phyloP scores from a whole-genome alignment of 139 green algal species.

The Coelastrella sp. region DNA sequence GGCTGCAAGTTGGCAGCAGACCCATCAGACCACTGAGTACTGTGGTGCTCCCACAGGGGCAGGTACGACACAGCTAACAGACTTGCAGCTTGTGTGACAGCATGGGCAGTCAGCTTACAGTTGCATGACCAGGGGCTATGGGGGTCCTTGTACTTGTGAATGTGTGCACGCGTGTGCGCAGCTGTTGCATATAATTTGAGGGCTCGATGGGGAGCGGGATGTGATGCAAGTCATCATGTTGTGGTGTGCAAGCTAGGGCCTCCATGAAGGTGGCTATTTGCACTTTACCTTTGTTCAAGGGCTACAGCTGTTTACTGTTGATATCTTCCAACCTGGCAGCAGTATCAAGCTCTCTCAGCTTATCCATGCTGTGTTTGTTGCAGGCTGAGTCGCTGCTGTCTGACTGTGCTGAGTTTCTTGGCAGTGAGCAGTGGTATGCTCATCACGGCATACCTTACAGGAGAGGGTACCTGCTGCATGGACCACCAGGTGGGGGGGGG shows the following conservation, averaged over 20 bases:
- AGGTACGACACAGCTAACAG: slow-evolving; percentile 14
- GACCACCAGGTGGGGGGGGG: slow-evolving; percentile 43
- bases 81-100: background rate
- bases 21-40: slow-evolving; percentile 54
- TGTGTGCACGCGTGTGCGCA: too few relatives aligned
- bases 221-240: too few relatives aligned
- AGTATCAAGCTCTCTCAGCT: too few relatives aligned
- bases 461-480: slow-evolving; percentile 66
- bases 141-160: too few relatives aligned
- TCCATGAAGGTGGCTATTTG: too few relatives aligned
- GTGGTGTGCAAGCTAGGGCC: too few relatives aligned
- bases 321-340: too few relatives aligned
- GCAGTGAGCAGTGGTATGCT: slow-evolving; percentile 51
- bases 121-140: too few relatives aligned
- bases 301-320: too few relatives aligned
- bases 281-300: too few relatives aligned
- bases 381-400: slow-evolving; percentile 53
- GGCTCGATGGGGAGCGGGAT: too few relatives aligned
- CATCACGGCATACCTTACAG: slow-evolving; percentile 65
- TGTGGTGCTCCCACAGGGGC: slow-evolving; percentile 52
- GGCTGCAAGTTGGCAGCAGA: slow-evolving; percentile 53
- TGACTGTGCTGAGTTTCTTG: slow-evolving; percentile 52
- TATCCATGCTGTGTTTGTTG: background rate
- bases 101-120: background rate
- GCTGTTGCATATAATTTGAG: too few relatives aligned